Conservation (phyloP, 805 yeast genomes). For the Kodamaea leandrae region DNA sequence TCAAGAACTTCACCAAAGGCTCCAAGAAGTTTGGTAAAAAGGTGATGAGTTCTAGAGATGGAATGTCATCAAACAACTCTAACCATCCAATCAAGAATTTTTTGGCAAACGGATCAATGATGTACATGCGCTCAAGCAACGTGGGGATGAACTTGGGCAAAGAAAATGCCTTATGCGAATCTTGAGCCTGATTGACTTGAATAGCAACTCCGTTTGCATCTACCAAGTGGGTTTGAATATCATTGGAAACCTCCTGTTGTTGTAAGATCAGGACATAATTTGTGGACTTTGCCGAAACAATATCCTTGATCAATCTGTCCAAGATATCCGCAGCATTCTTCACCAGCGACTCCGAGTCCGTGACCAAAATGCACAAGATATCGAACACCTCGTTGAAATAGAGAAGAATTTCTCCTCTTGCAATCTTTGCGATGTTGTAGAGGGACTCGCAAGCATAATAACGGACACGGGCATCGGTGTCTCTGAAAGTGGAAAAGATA, state of each 20-base stretch:
- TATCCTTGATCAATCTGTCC: constrained; percentile 87
- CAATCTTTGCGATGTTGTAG: constrained; percentile 94
- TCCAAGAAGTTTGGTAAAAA: constrained; percentile 88
- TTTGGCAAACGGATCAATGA: constrained; percentile 88
- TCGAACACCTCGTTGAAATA: constrained; percentile 95
- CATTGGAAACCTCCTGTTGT: constrained; percentile 35
- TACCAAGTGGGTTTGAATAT: constrained; percentile 40
- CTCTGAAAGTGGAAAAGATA: constrained; percentile 92
- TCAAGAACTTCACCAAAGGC: constrained; percentile 71
- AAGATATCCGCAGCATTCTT: constrained; percentile 93
- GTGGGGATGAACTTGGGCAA: constrained; percentile 86
- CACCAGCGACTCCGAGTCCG: constrained; percentile 88
- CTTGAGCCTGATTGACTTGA: constrained; percentile 59
- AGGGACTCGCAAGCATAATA: constrained; percentile 96
- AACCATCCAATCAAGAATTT: constrained; percentile 93
- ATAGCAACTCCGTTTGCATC: constrained; percentile 58
- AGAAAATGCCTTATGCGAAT: constrained; percentile 69
- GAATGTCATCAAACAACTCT: constrained; percentile 86
- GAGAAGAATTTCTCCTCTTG: constrained; percentile 87
- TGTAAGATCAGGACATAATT: constrained; percentile 76
- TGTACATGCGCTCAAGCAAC: constrained; percentile 86
- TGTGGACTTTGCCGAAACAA: constrained; percentile 91
- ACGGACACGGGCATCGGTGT: constrained; percentile 94
- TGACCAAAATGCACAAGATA: constrained; percentile 82
- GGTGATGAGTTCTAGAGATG: constrained; percentile 82